Evolutionary conservation across 2,329 filamentous ascomycete genomes (phyloP), one percentile per base, ranked within the genome.

Genomic region (Monilinia polystroma): DNA sequence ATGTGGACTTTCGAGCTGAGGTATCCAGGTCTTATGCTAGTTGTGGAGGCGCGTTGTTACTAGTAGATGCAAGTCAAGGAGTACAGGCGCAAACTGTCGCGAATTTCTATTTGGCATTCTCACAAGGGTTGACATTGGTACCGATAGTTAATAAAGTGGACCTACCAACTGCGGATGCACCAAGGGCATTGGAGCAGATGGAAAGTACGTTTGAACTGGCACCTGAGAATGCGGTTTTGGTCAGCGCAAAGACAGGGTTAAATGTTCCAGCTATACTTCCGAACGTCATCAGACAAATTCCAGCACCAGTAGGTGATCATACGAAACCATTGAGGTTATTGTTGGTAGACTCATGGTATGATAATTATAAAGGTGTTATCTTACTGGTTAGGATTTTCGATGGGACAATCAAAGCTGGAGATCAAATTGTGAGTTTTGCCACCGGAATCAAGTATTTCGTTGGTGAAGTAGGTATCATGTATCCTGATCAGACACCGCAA

Each of bases 121-220:
- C 94, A 1, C 92, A 98, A 77, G 92, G 92, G 20, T 81, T 99
- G 63, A 84, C 88, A 29, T 85, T 99, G 69, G 87, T 99, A 4
- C 95, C 95, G 0, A 92, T 99, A 32, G 86, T 99, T 74, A 99
- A 99, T 82, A 99, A 99, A 82, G 90, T 99, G 64, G 95, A 99
- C 77, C 85, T 99, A 74, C 89, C 90, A 0, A 91, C 93, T 14
- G 92, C 95, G 8, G 95, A 99, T 75, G 84, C 93, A n/a, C 86
- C 89, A 38, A 85, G 93, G 38, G 93, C 94, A 6, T 82, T 98
- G 69, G 88, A 91, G 67, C 95, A 99, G 81, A 90, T 99, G 80
- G 84, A 88, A 71, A 87, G 86, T 20, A 91, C 89, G 0, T 98
- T 99, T 75, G 95, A 99, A 80, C 80, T 99, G 45, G 90, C 96